These are phyloP conservation scores for Candida suzukii DNA, from an alignment of 805 yeast species.

Conservation along the genomic window DNA sequence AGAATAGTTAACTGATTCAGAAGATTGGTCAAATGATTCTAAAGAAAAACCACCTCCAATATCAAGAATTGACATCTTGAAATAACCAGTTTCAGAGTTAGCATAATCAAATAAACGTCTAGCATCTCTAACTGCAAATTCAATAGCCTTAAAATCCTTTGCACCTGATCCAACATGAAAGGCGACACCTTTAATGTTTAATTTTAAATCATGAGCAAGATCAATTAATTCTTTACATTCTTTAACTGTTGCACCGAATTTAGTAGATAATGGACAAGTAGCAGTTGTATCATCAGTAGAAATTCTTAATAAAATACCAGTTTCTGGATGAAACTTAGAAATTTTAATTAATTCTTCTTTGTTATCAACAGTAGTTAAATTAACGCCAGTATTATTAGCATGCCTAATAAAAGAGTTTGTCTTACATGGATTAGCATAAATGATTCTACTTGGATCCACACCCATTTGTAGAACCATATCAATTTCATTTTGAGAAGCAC, in stretches of 20 bases:
- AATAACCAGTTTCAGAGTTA: slow-evolving; percentile 30
- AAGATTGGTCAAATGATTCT: slow-evolving; percentile 49
- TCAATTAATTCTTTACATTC: slow-evolving; percentile 49
- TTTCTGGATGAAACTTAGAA: slow-evolving; percentile 56
- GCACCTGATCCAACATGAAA: slow-evolving; percentile 97
- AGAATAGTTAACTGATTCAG: slow-evolving; percentile 47
- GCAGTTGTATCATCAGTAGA: slow-evolving; percentile 87
- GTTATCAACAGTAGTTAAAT: slow-evolving; percentile 85
- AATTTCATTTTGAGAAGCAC: slow-evolving; percentile 87
- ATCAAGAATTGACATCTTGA: slow-evolving; percentile 52
- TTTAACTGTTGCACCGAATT: slow-evolving; percentile 73
- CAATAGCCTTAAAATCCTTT: slow-evolving; percentile 57
- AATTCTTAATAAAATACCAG: slow-evolving; percentile 70
- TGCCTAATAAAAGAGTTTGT: slow-evolving; percentile 73
- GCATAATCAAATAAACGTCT: slow-evolving; percentile 60
- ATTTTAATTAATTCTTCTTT: slow-evolving; percentile 76
- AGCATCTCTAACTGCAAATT: slow-evolving; percentile 68
- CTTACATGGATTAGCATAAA: slow-evolving; percentile 94
- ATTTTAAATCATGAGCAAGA: slow-evolving; percentile 51
- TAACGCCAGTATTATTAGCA: slow-evolving; percentile 51
- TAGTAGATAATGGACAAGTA: slow-evolving; percentile 77
- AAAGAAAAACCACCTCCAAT: slow-evolving; percentile 91
- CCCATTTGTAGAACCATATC: slow-evolving; percentile 57
- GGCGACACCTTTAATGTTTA: slow-evolving; percentile 77
- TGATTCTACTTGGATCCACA: slow-evolving; percentile 56